Percentiles rank a stretch among this genome's conserved stretches.
These are phyloP conservation scores for Umbilicus rupestris DNA, from an alignment of 164 flowering plant species.

Conservation along the genomic window DNA sequence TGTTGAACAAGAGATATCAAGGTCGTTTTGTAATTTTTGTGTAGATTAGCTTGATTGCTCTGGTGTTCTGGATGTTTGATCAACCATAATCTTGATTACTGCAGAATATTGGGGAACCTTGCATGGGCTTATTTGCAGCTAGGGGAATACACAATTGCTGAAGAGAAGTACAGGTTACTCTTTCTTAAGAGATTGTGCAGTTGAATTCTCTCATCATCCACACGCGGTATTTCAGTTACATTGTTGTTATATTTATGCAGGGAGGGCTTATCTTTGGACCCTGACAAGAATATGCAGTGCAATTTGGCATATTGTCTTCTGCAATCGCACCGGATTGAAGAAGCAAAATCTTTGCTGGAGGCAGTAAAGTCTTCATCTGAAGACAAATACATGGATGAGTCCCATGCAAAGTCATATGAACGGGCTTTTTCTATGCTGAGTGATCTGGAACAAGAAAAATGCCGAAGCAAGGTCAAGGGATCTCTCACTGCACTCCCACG, in stretches of 20 bases:
- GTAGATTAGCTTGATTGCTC: not conserved
- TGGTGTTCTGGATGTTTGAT: not conserved
- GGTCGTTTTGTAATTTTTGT: constrained; percentile 24
- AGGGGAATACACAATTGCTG: constrained; percentile 44
- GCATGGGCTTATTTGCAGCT: constrained; percentile 86
- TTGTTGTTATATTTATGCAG: constrained; percentile 26
- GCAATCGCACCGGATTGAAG: constrained; percentile 41
- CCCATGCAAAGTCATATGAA: constrained; percentile 56
- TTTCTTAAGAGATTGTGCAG: not conserved
- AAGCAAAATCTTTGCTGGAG: constrained; percentile 58
- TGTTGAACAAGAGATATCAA: constrained; percentile 60
- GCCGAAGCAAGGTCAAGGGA: constrained; percentile 2
- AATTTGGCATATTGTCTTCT: constrained; percentile 83
- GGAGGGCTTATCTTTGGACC: constrained; percentile 56
- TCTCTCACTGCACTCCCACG: constrained; percentile 11
- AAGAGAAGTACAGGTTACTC: constrained; percentile 51
- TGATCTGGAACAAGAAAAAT: constrained; percentile 17
- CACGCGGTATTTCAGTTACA: not conserved
- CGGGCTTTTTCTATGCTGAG: constrained; percentile 50
- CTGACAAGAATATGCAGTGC: constrained; percentile 82
- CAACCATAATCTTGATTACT: not conserved
- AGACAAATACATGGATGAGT: constrained; percentile 30
- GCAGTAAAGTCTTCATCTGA: constrained; percentile 26
- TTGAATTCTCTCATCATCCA: not conserved
- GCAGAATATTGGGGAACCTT: constrained; percentile 76